These are phyloP conservation scores for Termitomyces eurrhizus DNA, from an alignment of 768 basidiomycete genomes.

Conservation along the genomic window DNA sequence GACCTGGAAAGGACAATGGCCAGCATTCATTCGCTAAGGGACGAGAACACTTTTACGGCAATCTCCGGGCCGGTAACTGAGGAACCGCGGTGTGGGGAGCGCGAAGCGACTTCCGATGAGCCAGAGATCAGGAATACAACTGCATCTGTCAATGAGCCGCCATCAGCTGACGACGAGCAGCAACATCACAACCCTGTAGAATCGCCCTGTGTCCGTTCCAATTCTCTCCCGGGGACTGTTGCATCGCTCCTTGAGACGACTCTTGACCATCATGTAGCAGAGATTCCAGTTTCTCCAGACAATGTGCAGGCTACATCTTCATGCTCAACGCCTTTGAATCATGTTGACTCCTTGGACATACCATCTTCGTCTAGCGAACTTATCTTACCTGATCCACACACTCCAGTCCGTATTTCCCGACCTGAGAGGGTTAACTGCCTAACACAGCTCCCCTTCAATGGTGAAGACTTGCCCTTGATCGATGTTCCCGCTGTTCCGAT, in stretches of 20 bases:
- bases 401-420: background rate
- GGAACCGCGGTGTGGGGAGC: background rate
- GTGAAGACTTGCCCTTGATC: background rate
- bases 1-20: background rate
- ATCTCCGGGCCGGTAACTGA: background rate
- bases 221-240: background rate
- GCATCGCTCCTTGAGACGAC: too few relatives aligned
- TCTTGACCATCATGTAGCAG: background rate
- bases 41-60: background rate
- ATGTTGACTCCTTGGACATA: background rate
- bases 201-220: too few relatives aligned
- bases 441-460: background rate
- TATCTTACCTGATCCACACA: background rate
- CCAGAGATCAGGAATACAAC: background rate
- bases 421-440: background rate
- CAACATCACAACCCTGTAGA: background rate
- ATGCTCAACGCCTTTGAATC: background rate
- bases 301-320: background rate
- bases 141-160: background rate
- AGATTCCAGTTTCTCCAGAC: background rate
- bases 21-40: background rate
- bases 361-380: background rate
- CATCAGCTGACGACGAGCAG: background rate
- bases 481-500: background rate
- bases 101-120: background rate